phyloP scores from a whole-genome alignment of 1,284 basidiomycete genomes.

The Filobasidium uniguttulatum region DNA sequence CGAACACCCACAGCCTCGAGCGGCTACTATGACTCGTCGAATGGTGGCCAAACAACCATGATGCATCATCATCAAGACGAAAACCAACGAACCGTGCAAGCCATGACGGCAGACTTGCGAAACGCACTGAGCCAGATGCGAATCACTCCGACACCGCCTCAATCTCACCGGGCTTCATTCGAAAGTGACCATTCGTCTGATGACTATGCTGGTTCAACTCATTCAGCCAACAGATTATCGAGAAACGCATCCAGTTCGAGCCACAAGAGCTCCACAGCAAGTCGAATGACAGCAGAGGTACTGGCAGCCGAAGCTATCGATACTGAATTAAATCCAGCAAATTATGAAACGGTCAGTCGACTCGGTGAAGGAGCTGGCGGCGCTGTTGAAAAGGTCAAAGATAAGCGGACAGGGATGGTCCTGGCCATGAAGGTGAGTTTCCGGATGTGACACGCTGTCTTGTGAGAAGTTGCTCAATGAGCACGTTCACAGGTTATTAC shows the following conservation, averaged over 20 bases:
- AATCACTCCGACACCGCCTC: neutral
- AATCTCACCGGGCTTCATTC: neutral
- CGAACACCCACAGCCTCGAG: slow-evolving; percentile 6
- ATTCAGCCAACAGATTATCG: too few species aligned
- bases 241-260: too few species aligned
- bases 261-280: too few species aligned
- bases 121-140: slow-evolving; percentile 15
- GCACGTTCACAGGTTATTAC: slow-evolving; percentile 55
- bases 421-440: slow-evolving; percentile 69
- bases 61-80: slow-evolving; percentile 4
- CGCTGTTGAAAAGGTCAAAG: slow-evolving; percentile 79
- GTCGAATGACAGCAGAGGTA: too few species aligned
- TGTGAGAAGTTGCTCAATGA: neutral
- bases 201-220: too few species aligned
- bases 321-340: slow-evolving; percentile 37
- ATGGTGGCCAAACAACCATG: slow-evolving; percentile 2
- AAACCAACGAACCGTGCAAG: slow-evolving; percentile 14
- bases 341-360: slow-evolving; percentile 56
- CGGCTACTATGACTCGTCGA: slow-evolving; percentile 3
- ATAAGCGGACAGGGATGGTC: slow-evolving; percentile 58
- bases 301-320: too few species aligned
- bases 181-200: neutral
- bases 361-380: slow-evolving; percentile 94
- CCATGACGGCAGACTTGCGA: slow-evolving; percentile 31
- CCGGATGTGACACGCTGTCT: neutral